Evolutionary conservation across 208 protist species (phyloP).

Genomic region (Porcisia deanei): DNA sequence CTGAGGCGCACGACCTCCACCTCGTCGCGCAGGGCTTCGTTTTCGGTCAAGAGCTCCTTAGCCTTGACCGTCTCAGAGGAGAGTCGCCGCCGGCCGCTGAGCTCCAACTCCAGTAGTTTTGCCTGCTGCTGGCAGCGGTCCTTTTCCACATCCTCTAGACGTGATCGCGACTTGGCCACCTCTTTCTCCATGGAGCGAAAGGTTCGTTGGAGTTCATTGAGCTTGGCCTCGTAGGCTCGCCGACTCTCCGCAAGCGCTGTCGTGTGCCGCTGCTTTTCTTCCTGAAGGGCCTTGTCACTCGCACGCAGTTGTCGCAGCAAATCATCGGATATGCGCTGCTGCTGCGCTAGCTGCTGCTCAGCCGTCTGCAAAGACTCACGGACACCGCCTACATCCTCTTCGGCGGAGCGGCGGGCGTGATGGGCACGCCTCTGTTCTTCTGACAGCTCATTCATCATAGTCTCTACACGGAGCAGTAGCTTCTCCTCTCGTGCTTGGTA

Average conservation of each 20-base stretch:
- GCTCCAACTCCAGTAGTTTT: conserved; percentile 32
- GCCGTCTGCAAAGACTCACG: conserved; percentile 21
- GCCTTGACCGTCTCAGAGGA: conserved; percentile 19
- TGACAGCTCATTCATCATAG: conserved; percentile 27
- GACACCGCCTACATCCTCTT: conserved; percentile 29
- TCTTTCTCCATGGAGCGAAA: conserved; percentile 35
- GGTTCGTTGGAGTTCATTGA: conserved; percentile 22
- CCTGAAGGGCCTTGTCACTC: conserved; percentile 21
- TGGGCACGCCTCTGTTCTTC: conserved; percentile 25
- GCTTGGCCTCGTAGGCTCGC: conserved; percentile 28
- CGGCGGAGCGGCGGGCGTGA: conserved; percentile 5
- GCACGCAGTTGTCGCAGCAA: conserved; percentile 26
- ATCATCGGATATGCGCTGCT: conserved; percentile 29
- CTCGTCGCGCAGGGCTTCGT: conserved; percentile 50
- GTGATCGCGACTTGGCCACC: conserved; percentile 27
- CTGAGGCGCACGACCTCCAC: conserved; percentile 64
- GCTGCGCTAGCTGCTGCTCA: conserved; percentile 26
- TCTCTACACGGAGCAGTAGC: conserved; percentile 25
- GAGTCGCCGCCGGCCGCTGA: conserved; percentile 21
- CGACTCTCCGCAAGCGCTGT: conserved; percentile 33
- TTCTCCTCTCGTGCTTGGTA: conserved; percentile 31
- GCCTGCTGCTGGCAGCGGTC: conserved; percentile 31
- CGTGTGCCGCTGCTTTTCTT: conserved; percentile 19
- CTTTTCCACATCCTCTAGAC: conserved; percentile 32
- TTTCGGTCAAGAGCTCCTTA: conserved; percentile 27